Conservation (phyloP, 805 yeast species). For the Candida chauliodis region DNA sequence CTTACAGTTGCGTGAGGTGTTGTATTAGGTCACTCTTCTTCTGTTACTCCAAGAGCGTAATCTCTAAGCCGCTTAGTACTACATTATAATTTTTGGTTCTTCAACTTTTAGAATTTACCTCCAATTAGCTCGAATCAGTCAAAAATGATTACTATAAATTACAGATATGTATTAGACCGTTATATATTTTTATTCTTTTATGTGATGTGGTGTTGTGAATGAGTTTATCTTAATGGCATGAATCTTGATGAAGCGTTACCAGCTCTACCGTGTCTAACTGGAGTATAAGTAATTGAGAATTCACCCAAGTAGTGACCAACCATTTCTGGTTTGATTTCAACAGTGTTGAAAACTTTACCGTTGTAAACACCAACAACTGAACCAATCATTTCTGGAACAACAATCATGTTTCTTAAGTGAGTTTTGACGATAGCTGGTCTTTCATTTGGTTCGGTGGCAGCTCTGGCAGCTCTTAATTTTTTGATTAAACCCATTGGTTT, state of each 20-base stretch:
- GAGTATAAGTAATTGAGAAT: slow-evolving; percentile 99
- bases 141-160: slow-evolving; percentile 8
- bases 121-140: neutral
- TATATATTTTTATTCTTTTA: slow-evolving; percentile 3
- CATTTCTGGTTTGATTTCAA: slow-evolving; percentile 99
- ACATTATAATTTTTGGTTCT: no score
- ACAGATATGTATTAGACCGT: slow-evolving; percentile 8
- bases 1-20: no score
- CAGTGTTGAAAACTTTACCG: slow-evolving; percentile 99
- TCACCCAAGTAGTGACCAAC: slow-evolving; percentile 99
- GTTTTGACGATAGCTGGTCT: slow-evolving; percentile 98
- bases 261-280: slow-evolving; percentile 99
- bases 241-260: slow-evolving; percentile 79
- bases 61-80: no score
- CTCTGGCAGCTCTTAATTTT: slow-evolving; percentile 97
- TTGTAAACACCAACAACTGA: slow-evolving; percentile 98
- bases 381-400: slow-evolving; percentile 99
- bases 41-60: no score
- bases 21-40: no score
- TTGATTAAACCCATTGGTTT: slow-evolving; percentile 95
- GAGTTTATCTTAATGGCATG: slow-evolving; percentile 56
- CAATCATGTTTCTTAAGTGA: slow-evolving; percentile 97
- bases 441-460: slow-evolving; percentile 85
- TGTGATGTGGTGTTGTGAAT: neutral
- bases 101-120: no score